phyloP scores from a whole-genome alignment of 768 basidiomycete genomes.

The Tylopilus rubrobrunneus region DNA sequence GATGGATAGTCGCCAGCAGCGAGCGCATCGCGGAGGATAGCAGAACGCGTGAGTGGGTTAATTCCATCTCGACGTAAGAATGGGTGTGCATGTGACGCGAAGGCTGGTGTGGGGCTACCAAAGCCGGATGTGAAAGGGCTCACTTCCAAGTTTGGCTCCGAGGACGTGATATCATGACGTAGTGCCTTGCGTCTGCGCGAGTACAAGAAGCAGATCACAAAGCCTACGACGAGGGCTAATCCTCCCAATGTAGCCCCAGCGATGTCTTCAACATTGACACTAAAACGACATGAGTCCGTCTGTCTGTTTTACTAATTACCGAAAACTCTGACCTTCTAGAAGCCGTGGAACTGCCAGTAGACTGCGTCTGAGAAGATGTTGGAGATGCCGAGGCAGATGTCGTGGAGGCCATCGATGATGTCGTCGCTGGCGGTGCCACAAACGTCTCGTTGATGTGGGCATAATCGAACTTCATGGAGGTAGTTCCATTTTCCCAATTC shows the following conservation, averaged over 20 bases:
- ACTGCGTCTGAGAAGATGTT: neutral
- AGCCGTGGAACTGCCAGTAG: neutral
- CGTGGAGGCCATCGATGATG: no score
- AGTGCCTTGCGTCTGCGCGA: slow-evolving; percentile 6
- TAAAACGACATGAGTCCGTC: neutral
- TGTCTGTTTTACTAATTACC: neutral
- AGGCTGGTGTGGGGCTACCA: neutral
- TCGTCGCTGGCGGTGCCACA: slow-evolving; percentile 3
- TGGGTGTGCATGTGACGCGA: neutral
- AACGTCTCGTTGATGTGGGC: slow-evolving; percentile 23
- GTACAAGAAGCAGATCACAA: slow-evolving; percentile 4
- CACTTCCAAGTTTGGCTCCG: neutral
- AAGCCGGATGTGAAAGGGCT: slow-evolving; percentile 4
- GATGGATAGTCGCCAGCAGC: neutral
- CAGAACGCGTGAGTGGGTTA: slow-evolving; percentile 4
- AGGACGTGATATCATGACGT: neutral
- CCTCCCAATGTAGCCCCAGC: slow-evolving; percentile 18
- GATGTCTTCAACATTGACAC: slow-evolving; percentile 10
- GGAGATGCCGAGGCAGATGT: neutral
- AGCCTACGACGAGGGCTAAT: neutral
- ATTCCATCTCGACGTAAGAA: neutral
- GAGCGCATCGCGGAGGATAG: slow-evolving; percentile 14
- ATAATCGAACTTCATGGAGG: slow-evolving; percentile 27
- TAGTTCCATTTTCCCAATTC: slow-evolving; percentile 13
- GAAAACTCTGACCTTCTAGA: slow-evolving; percentile 7